phyloP scores from a whole-genome alignment of 2,329 filamentous ascomycete genomes.

The Nemania bipapillata region DNA sequence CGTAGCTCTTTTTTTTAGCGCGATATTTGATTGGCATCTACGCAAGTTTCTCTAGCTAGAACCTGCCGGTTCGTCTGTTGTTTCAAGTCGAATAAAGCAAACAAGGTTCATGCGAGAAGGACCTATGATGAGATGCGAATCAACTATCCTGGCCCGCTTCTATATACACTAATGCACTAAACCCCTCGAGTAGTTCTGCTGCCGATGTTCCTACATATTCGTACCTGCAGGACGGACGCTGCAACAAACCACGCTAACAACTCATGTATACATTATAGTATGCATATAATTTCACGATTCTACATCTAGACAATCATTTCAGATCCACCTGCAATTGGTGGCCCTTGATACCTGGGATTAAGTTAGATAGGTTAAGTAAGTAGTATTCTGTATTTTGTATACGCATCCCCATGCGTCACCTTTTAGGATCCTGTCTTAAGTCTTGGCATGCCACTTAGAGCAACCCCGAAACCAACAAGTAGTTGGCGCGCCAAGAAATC shows the following conservation, averaged over 20 bases:
- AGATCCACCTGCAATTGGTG: not conserved
- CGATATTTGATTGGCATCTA: not conserved
- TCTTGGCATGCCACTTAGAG: not conserved
- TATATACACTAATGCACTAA: not conserved
- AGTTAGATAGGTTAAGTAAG: not conserved
- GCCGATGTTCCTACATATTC: not conserved
- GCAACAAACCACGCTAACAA: too few relatives aligned
- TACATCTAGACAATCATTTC: not conserved
- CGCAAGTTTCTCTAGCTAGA: not conserved
- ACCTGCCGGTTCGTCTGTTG: not conserved
- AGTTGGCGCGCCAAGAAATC: not conserved
- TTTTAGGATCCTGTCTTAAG: not conserved
- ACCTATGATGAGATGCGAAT: slow-evolving; percentile 8
- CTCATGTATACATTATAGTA: too few relatives aligned
- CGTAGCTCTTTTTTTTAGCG: not conserved
- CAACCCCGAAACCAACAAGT: not conserved
- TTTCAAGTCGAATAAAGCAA: slow-evolving; percentile 8
- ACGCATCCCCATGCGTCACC: not conserved
- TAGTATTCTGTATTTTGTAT: too few relatives aligned
- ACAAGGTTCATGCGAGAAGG: not conserved
- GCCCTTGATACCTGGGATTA: not conserved
- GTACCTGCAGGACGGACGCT: not conserved
- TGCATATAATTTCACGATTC: not conserved
- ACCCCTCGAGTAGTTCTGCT: not conserved
- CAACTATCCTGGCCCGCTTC: slow-evolving; percentile 4